phyloP scores from a whole-genome alignment of 2,329 filamentous ascomycete genomes.

The Penicillium sp. region DNA sequence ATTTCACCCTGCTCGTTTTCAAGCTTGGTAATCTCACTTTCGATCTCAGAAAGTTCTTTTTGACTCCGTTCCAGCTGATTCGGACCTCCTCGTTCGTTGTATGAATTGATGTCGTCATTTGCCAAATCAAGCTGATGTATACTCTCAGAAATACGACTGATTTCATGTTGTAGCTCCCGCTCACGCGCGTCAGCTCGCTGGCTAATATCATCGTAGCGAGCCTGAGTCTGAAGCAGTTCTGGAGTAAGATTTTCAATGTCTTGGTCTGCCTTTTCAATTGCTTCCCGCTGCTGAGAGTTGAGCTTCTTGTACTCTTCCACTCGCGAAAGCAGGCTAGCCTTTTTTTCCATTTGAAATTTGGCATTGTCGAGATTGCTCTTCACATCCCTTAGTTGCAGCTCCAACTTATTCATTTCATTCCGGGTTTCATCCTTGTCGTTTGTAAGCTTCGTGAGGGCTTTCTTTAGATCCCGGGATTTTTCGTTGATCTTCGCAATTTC shows the following conservation, averaged over 20 bases:
- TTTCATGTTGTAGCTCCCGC: conserved; percentile 63
- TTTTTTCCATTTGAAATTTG: conserved; percentile 73
- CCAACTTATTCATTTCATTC: conserved; percentile 61
- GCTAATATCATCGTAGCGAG: conserved; percentile 69
- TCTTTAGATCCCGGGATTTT: conserved; percentile 59
- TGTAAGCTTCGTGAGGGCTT: conserved; percentile 59
- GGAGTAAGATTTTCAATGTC: conserved; percentile 71
- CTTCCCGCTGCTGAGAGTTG: conserved; percentile 61
- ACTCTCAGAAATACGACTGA: conserved; percentile 65
- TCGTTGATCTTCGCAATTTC: conserved; percentile 63
- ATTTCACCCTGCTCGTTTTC: conserved; percentile 64
- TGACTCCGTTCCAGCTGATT: conserved; percentile 64
- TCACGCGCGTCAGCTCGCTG: conserved; percentile 67
- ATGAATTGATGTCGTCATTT: conserved; percentile 71
- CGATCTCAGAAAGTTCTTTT: conserved; percentile 61
- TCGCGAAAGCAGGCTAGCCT: conserved; percentile 61
- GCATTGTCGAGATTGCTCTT: conserved; percentile 66
- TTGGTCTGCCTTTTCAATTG: conserved; percentile 62
- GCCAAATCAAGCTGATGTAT: conserved; percentile 70
- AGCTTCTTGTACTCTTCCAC: conserved; percentile 67
- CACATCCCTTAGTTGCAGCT: conserved; percentile 71
- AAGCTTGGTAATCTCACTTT: conserved; percentile 58
- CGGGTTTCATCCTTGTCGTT: conserved; percentile 66
- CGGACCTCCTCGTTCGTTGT: conserved; percentile 68
- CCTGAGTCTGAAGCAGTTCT: conserved; percentile 67